These are phyloP conservation scores for Hypoxylon rickii DNA, from an alignment of 495 filamentous ascomycete species.

Conservation along the genomic window DNA sequence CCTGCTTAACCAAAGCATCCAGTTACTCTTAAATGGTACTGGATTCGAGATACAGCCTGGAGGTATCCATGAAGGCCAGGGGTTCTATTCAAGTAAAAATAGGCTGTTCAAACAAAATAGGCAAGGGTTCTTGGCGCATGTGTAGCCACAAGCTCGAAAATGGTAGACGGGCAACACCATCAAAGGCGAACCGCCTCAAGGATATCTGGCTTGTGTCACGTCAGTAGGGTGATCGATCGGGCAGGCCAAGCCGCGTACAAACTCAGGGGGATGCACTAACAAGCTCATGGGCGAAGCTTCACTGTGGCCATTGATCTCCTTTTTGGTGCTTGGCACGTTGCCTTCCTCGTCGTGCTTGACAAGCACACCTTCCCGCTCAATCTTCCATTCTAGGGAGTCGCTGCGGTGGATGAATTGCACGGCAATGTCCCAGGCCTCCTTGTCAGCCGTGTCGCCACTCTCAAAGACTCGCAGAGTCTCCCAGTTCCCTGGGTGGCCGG, in stretches of 20 bases:
- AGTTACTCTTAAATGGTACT: too few species aligned
- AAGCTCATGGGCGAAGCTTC: not conserved
- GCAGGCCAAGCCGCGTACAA: too few species aligned
- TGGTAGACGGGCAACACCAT: constrained; percentile 19
- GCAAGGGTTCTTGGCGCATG: not conserved
- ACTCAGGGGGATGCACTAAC: too few species aligned
- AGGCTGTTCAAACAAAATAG: too few species aligned
- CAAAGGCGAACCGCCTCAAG: constrained; percentile 23
- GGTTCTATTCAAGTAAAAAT: too few species aligned
- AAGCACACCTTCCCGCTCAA: constrained; percentile 48
- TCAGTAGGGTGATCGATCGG: too few species aligned
- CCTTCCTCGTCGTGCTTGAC: constrained; percentile 28
- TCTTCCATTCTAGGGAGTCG: constrained; percentile 40
- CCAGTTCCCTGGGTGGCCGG: constrained; percentile 38
- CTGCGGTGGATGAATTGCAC: constrained; percentile 43
- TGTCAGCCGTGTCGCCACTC: constrained; percentile 48
- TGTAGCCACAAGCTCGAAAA: constrained; percentile 24
- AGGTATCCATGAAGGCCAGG: too few species aligned
- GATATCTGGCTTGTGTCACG: constrained; percentile 20
- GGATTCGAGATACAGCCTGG: too few species aligned
- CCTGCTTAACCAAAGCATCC: too few species aligned
- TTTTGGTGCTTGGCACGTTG: not conserved
- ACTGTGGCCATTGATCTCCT: constrained; percentile 27
- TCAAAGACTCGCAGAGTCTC: constrained; percentile 45
- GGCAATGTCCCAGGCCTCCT: constrained; percentile 50